A percentile compares a stretch with the other conserved stretches of the same genome.
Evolutionary conservation across 352 stramenopile species (phyloP).

Genomic region (Phytophthora pini): DNA sequence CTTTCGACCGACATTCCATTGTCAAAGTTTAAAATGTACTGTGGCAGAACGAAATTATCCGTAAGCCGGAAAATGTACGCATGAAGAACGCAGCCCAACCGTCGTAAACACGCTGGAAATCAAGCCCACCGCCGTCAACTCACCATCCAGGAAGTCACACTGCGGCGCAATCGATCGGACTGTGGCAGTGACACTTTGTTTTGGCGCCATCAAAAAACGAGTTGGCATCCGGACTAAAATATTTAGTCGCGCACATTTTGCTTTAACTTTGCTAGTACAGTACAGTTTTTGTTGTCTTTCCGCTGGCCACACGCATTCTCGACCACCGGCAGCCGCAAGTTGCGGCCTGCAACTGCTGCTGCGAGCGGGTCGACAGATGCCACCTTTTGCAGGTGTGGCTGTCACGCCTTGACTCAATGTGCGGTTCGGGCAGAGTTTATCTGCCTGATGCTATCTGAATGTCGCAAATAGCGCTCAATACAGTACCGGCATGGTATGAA

Average conservation of each 20-base stretch:
- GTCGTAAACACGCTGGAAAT: slow-evolving; percentile 12
- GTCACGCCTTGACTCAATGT: background rate
- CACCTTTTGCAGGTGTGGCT: slow-evolving; percentile 3
- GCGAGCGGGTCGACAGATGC: background rate
- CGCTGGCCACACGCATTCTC: no score
- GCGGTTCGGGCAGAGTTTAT: background rate
- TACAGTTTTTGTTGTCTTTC: no score
- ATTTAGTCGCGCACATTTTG: background rate
- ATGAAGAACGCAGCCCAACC: background rate
- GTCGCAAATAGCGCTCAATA: no score
- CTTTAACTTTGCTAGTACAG: no score
- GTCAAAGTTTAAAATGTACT: slow-evolving; percentile 22
- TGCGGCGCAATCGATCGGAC: no score
- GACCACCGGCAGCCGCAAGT: no score
- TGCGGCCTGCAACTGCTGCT: no score
- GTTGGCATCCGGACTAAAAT: no score
- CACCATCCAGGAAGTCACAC: background rate
- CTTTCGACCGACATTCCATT: slow-evolving; percentile 8
- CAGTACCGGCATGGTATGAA: no score
- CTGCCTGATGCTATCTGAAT: no score
- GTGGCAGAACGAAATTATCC: background rate
- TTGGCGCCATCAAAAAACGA: slow-evolving; percentile 1
- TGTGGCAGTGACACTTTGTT: slow-evolving; percentile 6
- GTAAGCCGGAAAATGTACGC: background rate
- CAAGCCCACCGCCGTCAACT: slow-evolving; percentile 1